phyloP scores from a whole-genome alignment of 2,329 filamentous ascomycete genomes.

The Lasiodiplodia citricola region DNA sequence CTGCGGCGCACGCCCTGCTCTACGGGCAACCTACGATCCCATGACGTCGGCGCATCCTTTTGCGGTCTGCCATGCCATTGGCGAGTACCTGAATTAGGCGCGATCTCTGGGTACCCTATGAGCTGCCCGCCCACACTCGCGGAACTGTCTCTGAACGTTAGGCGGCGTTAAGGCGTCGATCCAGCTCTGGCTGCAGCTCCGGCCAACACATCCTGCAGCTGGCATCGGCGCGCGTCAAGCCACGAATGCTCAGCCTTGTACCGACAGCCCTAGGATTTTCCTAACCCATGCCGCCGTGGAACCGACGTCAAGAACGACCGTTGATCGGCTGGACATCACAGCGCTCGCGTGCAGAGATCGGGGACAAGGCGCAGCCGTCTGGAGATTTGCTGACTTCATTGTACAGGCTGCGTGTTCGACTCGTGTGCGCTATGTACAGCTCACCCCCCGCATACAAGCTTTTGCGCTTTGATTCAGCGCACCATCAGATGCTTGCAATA shows the following conservation, averaged over 20 bases:
- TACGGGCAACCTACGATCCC: constrained; percentile 10
- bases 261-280: constrained; percentile 26
- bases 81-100: constrained; percentile 32
- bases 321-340: not conserved
- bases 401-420: constrained; percentile 18
- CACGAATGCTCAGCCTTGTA: constrained; percentile 36
- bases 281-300: constrained; percentile 16
- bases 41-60: constrained; percentile 15
- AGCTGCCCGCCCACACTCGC: constrained; percentile 38
- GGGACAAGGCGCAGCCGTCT: not conserved
- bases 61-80: constrained; percentile 18
- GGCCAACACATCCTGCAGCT: constrained; percentile 47
- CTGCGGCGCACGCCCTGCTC: constrained; percentile 19
- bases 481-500: constrained; percentile 3
- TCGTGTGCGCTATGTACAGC: constrained; percentile 26
- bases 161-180: constrained; percentile 22
- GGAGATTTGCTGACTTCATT: constrained; percentile 24
- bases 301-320: constrained; percentile 9
- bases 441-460: constrained; percentile 21
- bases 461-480: constrained; percentile 14
- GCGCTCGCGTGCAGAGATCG: constrained; percentile 23
- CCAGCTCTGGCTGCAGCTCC: constrained; percentile 27
- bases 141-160: constrained; percentile 31
- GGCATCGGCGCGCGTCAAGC: constrained; percentile 31
- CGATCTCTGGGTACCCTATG: constrained; percentile 45